These are phyloP conservation scores for Diplocarpon rosae DNA, from an alignment of 2,329 filamentous ascomycete genomes.

Conservation along the genomic window DNA sequence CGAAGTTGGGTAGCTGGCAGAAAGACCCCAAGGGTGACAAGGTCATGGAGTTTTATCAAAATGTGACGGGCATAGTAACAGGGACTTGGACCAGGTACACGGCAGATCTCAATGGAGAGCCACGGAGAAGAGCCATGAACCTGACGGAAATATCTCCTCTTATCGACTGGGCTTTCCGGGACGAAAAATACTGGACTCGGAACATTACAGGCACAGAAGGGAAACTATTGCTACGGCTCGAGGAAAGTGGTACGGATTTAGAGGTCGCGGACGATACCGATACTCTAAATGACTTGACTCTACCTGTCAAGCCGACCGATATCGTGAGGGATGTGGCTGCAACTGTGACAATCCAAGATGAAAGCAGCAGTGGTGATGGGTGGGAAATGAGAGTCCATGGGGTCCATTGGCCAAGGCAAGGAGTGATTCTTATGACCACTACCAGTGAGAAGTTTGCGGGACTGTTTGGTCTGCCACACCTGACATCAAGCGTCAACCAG, in stretches of 20 bases:
- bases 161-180: slow-evolving; percentile 50
- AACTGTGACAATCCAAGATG: slow-evolving; percentile 61
- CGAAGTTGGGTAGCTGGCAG: slow-evolving; percentile 27
- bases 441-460: slow-evolving; percentile 93
- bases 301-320: slow-evolving; percentile 26
- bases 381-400: slow-evolving; percentile 76
- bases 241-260: slow-evolving; percentile 31
- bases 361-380: slow-evolving; percentile 55
- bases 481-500: slow-evolving; percentile 49
- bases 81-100: slow-evolving; percentile 25
- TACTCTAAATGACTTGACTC: not conserved
- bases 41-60: slow-evolving; percentile 23
- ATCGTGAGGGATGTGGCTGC: slow-evolving; percentile 57
- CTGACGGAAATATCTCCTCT: slow-evolving; percentile 52
- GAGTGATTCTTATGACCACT: slow-evolving; percentile 70
- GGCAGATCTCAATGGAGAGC: slow-evolving; percentile 16
- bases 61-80: slow-evolving; percentile 27
- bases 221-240: slow-evolving; percentile 57
- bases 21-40: slow-evolving; percentile 10
- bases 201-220: slow-evolving; percentile 71
- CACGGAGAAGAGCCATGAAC: slow-evolving; percentile 40
- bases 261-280: not conserved
- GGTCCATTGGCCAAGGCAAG: slow-evolving; percentile 74
- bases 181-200: slow-evolving; percentile 51
- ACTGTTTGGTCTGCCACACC: slow-evolving; percentile 78